Evolutionary conservation across 345 rosid genomes (phyloP).

Genomic region (Balakata baccata): DNA sequence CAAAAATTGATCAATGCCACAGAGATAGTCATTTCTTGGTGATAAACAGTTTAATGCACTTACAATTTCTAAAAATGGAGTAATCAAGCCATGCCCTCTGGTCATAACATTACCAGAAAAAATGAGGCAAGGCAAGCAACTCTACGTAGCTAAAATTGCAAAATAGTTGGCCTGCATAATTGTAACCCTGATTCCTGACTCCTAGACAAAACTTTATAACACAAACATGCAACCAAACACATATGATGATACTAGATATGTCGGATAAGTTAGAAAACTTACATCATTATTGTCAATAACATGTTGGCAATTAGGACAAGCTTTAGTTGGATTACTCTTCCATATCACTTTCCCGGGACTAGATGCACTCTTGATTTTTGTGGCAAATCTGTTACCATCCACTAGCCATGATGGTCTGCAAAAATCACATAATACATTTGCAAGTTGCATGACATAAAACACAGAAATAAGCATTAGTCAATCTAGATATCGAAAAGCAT

Average conservation of each 20-base stretch:
- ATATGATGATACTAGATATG: neutral
- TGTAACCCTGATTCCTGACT: neutral
- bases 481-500: neutral
- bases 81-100: neutral
- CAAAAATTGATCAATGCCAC: neutral
- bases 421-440: neutral
- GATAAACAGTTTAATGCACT: neutral
- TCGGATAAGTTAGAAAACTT: conserved; percentile 20
- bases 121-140: neutral
- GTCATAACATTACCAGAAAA: neutral
- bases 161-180: neutral
- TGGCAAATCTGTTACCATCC: conserved; percentile 71
- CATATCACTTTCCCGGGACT: conserved; percentile 52
- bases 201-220: neutral
- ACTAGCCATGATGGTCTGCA: conserved; percentile 84
- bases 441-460: neutral
- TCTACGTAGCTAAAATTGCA: neutral
- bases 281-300: conserved; percentile 86
- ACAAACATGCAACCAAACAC: neutral
- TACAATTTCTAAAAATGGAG: neutral
- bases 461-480: neutral
- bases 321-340: conserved; percentile 77
- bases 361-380: conserved; percentile 85
- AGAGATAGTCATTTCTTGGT: too few relatives aligned
- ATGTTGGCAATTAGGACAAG: conserved; percentile 78